These are phyloP conservation scores for Backusella parvicylindrica DNA, from an alignment of 192 early-diverging fungal species.

Conservation along the genomic window DNA sequence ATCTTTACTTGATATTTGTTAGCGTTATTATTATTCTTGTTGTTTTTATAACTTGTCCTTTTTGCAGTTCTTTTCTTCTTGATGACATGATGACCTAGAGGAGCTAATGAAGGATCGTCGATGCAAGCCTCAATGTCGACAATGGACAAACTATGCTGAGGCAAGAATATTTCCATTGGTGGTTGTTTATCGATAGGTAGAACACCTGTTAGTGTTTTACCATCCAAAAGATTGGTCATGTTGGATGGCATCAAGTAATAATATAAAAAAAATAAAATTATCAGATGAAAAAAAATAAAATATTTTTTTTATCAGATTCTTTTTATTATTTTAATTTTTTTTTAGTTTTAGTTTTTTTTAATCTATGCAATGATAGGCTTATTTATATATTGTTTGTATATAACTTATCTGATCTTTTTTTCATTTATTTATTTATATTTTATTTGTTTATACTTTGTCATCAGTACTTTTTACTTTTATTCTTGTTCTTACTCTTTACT, in stretches of 20 bases:
- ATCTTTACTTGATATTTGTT: background rate
- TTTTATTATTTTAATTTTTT: background rate
- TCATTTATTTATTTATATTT: background rate
- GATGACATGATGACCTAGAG: conserved; percentile 43
- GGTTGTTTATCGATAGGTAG: conserved; percentile 11
- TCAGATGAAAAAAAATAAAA: background rate
- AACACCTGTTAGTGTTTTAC: conserved; percentile 14
- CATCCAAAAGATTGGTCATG: conserved; percentile 9
- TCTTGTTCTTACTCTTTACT: background rate
- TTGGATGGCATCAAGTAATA: background rate
- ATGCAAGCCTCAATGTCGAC: conserved; percentile 57
- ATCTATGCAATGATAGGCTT: too few relatives aligned
- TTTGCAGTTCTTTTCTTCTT: background rate
- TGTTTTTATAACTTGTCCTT: background rate
- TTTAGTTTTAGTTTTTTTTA: too few relatives aligned
- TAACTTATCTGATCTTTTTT: background rate
- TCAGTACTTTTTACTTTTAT: background rate
- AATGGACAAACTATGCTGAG: background rate
- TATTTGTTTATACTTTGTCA: background rate
- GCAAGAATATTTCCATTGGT: background rate
- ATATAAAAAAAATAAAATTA: background rate
- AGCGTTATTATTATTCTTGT: background rate
- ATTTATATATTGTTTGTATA: background rate
- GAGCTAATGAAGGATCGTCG: conserved; percentile 50
- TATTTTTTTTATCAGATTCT: background rate